phyloP scores from a whole-genome alignment of 2,329 filamentous ascomycete genomes.

The Alternaria conjuncta region DNA sequence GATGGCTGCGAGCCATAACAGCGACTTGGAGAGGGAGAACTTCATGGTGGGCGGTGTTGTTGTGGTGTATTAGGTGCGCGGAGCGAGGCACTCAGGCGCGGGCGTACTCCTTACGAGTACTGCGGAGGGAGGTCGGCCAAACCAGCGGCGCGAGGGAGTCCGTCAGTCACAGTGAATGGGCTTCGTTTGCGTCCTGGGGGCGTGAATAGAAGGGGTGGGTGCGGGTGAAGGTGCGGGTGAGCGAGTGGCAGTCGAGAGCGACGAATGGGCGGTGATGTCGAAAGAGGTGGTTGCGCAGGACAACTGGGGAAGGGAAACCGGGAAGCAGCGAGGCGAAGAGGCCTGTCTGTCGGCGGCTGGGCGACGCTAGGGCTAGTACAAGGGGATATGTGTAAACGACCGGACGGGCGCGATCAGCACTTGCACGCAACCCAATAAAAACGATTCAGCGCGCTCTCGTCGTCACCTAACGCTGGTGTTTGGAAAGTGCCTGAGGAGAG shows the following conservation, averaged over 20 bases:
- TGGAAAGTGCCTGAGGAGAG: conserved; percentile 35
- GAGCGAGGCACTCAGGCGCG: conserved; percentile 20
- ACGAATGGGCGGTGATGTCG: conserved; percentile 28
- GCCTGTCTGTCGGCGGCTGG: conserved; percentile 18
- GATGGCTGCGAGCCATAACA: conserved; percentile 45
- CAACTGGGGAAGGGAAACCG: conserved; percentile 38
- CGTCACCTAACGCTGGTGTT: conserved; percentile 26
- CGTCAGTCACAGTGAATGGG: conserved; percentile 10
- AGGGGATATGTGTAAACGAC: conserved; percentile 32
- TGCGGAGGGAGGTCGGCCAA: conserved; percentile 34
- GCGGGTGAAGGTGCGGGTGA: conserved; percentile 24
- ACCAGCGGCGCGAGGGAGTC: conserved; percentile 39
- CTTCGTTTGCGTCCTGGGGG: conserved; percentile 8
- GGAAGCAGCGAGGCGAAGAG: conserved; percentile 37
- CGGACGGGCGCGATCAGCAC: conserved; percentile 40
- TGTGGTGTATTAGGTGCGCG: conserved; percentile 15
- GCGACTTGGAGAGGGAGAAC: conserved; percentile 40
- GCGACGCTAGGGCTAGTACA: conserved; percentile 26
- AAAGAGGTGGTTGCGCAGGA: conserved; percentile 27
- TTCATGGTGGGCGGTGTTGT: conserved; percentile 38
- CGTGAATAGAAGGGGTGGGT: conserved; percentile 3
- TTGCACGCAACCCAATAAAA: conserved; percentile 25
- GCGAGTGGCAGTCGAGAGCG: conserved; percentile 33
- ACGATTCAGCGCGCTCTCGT: conserved; percentile 18
- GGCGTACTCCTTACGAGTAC: conserved; percentile 41